phyloP scores from a whole-genome alignment of 495 filamentous ascomycete species.

The Lepraria neglecta region DNA sequence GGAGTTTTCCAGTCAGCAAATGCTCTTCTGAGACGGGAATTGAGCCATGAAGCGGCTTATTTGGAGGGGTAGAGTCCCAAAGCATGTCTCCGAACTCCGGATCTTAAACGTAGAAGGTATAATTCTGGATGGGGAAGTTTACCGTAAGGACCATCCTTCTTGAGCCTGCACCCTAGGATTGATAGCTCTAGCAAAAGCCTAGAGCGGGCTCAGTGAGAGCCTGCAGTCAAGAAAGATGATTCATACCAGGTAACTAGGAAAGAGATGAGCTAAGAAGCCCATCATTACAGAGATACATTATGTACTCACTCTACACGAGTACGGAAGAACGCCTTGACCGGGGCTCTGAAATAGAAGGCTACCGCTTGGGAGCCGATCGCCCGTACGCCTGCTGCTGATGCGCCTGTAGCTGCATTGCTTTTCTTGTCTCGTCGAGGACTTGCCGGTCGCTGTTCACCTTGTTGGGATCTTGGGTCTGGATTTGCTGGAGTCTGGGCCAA shows the following conservation, averaged over 20 bases:
- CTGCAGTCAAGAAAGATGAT: conserved; percentile 3
- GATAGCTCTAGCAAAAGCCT: conserved; percentile 63
- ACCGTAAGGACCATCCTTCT: conserved; percentile 55
- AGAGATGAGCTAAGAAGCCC: conserved; percentile 27
- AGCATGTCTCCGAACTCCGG: too few species aligned
- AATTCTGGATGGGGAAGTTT: background rate
- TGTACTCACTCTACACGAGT: conserved; percentile 73
- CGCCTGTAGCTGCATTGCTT: conserved; percentile 67
- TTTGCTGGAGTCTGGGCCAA: background rate
- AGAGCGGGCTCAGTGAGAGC: conserved; percentile 12
- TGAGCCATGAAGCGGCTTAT: too few species aligned
- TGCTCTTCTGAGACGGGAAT: background rate
- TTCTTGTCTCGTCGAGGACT: conserved; percentile 38
- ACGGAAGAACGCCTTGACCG: conserved; percentile 83
- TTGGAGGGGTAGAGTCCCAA: too few species aligned
- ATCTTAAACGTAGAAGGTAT: too few species aligned
- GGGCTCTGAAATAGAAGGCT: conserved; percentile 84
- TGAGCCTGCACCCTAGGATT: conserved; percentile 52
- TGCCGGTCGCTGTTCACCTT: background rate
- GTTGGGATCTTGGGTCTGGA: background rate
- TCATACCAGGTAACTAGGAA: conserved; percentile 54
- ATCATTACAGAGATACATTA: conserved; percentile 33
- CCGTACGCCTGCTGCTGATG: conserved; percentile 71
- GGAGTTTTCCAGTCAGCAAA: background rate
- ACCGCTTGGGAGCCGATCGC: conserved; percentile 72